Base-by-base conservation (phyloP, 164 flowering plant genomes). In the Vitis cinerea region DNA sequence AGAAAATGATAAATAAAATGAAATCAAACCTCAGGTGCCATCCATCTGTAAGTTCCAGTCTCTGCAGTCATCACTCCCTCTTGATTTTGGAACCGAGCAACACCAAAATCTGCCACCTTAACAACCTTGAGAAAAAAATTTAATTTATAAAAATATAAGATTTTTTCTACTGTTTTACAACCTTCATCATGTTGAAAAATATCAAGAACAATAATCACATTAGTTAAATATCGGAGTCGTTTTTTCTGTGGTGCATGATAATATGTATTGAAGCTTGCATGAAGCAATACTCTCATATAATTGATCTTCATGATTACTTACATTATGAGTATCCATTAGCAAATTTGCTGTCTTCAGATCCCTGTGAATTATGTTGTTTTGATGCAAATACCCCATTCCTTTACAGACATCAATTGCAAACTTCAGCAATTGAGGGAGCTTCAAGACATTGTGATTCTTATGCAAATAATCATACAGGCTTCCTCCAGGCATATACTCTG, bases 21-120 rank as follows among this genome's bases (percentile, higher is more conserved):
- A 51, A 17, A 31, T 6, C 79, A 65, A 9, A 94, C 98, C 98
- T 94, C 98, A 63, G 98, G 98, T 50, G 97, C 98, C 98, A 94
- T 94, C 98, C 97, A 94, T 82, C 97, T 86, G 64, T 94, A 92
- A 16, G 97, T 92, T 79, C 97, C 99, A 19, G 98, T 94, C 75
- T 94, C 99, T 44, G 99, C 99, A 30, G 99, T 94, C 99, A 94
- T 94, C 10, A 86, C 87, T 23, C 99, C 99, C 57, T 79, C 95
- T 74, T 85, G 83, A 73, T 71, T 83, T 76, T 82, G 95, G 75
- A 89, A 94, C 52, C 99, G 97, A 68, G 99, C 99, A 77, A 94
- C 91, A 72, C 99, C 99, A 86, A 94, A 94, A 79, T 94, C 99
- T 57, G 99, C 94, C 77, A 94, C 97, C 82, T 94, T 94, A 50